Conservation (phyloP, 176 grass and related monocot genomes). For the Musa schizocarpa region DNA sequence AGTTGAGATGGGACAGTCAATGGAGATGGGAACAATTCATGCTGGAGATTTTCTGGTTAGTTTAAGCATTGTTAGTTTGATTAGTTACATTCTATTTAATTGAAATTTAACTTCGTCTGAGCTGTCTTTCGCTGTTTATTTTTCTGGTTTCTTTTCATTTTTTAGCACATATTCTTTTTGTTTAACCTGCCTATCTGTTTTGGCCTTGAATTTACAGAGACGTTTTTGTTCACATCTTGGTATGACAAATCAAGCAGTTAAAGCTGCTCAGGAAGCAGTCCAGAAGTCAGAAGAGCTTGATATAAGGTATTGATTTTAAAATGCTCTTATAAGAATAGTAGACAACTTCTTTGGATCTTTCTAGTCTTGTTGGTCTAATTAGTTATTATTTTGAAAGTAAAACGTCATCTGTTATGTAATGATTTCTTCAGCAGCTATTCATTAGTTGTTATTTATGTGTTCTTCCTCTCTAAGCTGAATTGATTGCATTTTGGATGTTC, state of each 20-base stretch:
- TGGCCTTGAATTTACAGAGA: background rate
- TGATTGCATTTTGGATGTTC: too few relatives aligned
- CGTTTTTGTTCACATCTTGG: constrained; percentile 18
- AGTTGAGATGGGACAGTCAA: constrained; percentile 14
- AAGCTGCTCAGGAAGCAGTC: constrained; percentile 12
- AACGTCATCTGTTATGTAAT: background rate
- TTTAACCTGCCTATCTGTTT: background rate
- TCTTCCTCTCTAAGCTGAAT: too few relatives aligned
- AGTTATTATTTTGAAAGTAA: background rate
- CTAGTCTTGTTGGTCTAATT: background rate
- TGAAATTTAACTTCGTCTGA: background rate
- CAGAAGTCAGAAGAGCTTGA: constrained; percentile 18
- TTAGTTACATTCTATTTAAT: background rate
- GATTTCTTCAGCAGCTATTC: background rate
- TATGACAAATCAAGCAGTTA: constrained; percentile 19
- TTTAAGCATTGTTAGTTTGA: background rate
- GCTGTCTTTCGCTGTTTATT: background rate
- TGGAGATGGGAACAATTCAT: constrained; percentile 23
- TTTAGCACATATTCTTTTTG: background rate
- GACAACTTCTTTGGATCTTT: background rate
- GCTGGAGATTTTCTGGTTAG: constrained; percentile 22
- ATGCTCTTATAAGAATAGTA: background rate
- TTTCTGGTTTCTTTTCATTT: background rate
- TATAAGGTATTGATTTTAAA: constrained; percentile 7
- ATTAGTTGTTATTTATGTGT: background rate